phyloP scores from a whole-genome alignment of 139 green algal species.

The Gonium pectorale region DNA sequence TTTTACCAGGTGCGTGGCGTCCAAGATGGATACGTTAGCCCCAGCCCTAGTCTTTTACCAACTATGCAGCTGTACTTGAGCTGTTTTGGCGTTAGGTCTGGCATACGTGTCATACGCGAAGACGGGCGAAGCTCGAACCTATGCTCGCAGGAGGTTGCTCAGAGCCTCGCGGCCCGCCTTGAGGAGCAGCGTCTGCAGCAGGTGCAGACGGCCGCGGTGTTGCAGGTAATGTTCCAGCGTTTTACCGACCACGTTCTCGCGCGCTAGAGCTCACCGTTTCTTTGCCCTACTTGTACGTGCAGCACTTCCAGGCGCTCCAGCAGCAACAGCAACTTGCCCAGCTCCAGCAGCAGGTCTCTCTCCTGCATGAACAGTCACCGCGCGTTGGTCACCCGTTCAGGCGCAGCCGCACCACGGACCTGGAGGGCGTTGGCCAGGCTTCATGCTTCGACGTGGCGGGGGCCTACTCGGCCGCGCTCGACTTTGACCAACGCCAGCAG shows the following conservation, averaged over 20 bases:
- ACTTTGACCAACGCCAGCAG: slow-evolving; percentile 22
- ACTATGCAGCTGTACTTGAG: too few species aligned
- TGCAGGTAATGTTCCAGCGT: slow-evolving; percentile 12
- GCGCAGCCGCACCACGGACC: slow-evolving; percentile 29
- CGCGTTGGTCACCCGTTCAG: slow-evolving; percentile 7
- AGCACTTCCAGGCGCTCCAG: slow-evolving; percentile 26
- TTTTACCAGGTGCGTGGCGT: slow-evolving; percentile 9
- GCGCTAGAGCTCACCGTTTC: neutral
- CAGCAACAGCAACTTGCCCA: slow-evolving; percentile 33
- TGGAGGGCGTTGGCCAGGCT: neutral
- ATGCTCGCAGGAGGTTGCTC: slow-evolving; percentile 18
- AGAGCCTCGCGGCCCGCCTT: slow-evolving; percentile 28
- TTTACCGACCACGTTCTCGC: neutral
- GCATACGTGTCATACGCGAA: too few species aligned
- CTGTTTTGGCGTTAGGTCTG: neutral
- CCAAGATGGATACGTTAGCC: too few species aligned
- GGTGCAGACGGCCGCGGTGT: slow-evolving; percentile 12
- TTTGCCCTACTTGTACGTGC: neutral
- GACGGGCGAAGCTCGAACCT: neutral
- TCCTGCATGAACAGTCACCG: slow-evolving; percentile 7
- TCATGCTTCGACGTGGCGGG: neutral
- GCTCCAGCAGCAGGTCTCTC: slow-evolving; percentile 1
- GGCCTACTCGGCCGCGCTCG: neutral
- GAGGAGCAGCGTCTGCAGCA: slow-evolving; percentile 35
- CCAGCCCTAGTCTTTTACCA: too few species aligned